Percentiles rank a stretch among this genome's conserved stretches.
phyloP scores from a whole-genome alignment of 2,329 filamentous ascomycete genomes.

The Penicillium sp. region DNA sequence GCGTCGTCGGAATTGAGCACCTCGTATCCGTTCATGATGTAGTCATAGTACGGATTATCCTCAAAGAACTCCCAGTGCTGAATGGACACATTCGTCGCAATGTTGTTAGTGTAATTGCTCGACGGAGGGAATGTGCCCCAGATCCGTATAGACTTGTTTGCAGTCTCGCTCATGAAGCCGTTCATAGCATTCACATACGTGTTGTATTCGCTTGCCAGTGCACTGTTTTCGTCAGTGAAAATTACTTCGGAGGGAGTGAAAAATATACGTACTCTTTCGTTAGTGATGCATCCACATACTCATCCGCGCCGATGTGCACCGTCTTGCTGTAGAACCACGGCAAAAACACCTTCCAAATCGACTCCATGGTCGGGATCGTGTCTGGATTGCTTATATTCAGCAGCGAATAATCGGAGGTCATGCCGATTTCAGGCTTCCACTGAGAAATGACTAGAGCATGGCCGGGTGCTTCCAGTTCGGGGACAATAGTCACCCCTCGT shows the following conservation, averaged over 20 bases:
- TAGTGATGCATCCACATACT: slow-evolving; percentile 39
- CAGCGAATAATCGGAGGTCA: slow-evolving; percentile 44
- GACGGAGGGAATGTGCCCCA: slow-evolving; percentile 53
- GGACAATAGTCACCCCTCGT: slow-evolving; percentile 53
- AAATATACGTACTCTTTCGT: slow-evolving; percentile 10
- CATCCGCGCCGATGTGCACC: slow-evolving; percentile 55
- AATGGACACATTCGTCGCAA: slow-evolving; percentile 44
- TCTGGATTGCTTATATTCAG: slow-evolving; percentile 52
- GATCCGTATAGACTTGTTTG: slow-evolving; percentile 45
- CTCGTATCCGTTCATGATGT: slow-evolving; percentile 46
- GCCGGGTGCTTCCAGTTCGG: slow-evolving; percentile 55
- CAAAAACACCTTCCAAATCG: slow-evolving; percentile 50
- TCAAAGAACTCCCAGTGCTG: slow-evolving; percentile 54
- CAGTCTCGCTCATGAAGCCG: slow-evolving; percentile 37
- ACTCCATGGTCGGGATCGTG: slow-evolving; percentile 48
- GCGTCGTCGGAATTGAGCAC: slow-evolving; percentile 52
- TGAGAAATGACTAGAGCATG: slow-evolving; percentile 53
- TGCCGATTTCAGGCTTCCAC: slow-evolving; percentile 53
- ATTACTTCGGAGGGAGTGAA: background rate
- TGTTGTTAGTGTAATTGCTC: slow-evolving; percentile 30
- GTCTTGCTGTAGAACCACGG: slow-evolving; percentile 56
- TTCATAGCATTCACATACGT: slow-evolving; percentile 52
- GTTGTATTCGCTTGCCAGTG: slow-evolving; percentile 48
- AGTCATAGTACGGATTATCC: slow-evolving; percentile 47
- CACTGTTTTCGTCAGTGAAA: slow-evolving; percentile 18